Evolutionary conservation across 192 early-diverging fungal genomes (phyloP).

Genomic region (Phycomyces nitens): DNA sequence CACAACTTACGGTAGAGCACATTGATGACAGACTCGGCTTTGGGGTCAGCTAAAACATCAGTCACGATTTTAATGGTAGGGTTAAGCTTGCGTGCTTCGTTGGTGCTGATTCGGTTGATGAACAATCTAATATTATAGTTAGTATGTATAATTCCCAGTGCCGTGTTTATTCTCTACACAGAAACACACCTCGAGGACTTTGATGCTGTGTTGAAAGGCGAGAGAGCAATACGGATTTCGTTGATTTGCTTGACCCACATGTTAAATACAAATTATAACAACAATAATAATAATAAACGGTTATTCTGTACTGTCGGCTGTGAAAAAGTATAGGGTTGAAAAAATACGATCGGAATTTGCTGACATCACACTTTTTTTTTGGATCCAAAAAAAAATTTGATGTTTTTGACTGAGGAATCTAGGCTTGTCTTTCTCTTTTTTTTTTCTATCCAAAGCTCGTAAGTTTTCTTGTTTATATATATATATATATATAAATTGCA

Average conservation of each 20-base stretch:
- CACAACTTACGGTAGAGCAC: conserved; percentile 48
- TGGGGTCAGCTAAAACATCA: conserved; percentile 39
- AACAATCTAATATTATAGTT: conserved; percentile 39
- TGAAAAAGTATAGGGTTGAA: too few relatives aligned
- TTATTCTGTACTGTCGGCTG: too few relatives aligned
- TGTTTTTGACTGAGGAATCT: too few relatives aligned
- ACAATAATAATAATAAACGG: conserved; percentile 3
- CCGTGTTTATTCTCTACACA: too few relatives aligned
- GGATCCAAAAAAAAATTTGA: too few relatives aligned
- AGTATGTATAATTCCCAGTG: too few relatives aligned
- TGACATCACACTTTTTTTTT: too few relatives aligned
- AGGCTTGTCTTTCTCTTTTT: too few relatives aligned
- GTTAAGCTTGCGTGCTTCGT: conserved; percentile 40
- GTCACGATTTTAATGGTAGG: conserved; percentile 48
- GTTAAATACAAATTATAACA: conserved; percentile 5
- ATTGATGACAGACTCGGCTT: conserved; percentile 35
- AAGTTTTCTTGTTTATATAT: too few relatives aligned
- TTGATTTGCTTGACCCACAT: conserved; percentile 39
- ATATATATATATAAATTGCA: too few relatives aligned
- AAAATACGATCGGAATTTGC: not conserved
- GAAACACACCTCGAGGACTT: conserved; percentile 44
- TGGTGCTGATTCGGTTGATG: conserved; percentile 47
- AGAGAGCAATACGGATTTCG: conserved; percentile 50
- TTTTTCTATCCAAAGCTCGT: too few relatives aligned
- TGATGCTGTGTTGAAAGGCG: conserved; percentile 43